Base-by-base conservation (phyloP, 2,329 filamentous ascomycete species). In the Fusarium pseudocircinatum region DNA sequence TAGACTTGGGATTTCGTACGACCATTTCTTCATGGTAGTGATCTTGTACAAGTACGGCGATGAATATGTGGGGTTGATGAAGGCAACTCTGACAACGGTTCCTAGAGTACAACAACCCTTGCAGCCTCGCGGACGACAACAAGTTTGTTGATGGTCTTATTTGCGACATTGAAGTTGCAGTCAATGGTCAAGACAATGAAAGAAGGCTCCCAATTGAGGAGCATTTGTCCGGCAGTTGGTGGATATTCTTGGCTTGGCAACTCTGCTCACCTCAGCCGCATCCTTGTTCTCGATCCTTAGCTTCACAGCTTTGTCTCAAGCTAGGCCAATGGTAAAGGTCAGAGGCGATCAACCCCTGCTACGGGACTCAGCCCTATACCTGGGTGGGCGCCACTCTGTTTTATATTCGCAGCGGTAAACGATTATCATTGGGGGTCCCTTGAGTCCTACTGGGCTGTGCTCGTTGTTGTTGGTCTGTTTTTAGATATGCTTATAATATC, bases 251-350 rank as follows among this genome's bases (percentile, higher is more conserved):
- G 37, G 63, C 42, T 50, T 36, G 32, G 49, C 49, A 36, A 20
- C 14, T 42, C 32, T 67, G 53, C 65, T 68, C 65, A 68, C 65
- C 20, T 69, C 67, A 64, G 44, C 58, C 16, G 15, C 26, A 63
- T 56, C 43, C 64, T 67, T 67, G 57, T 64, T 37, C 24, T 47
- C 30, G 28, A 58, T 37, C 22, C 36, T 59, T 47, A 37, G 59
- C 61, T 52, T 64, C n/a, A 50, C 43, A 36, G 30, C 42, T 37
- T 67, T 39, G 65, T 57, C 24, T 52, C 49, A 37, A 15, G 18
- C n/a, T 46, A 7, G 54, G 32, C 67, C 65, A 69, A 69, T 67
- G 26, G 32, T 26, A 34, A 24, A 26, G 24, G 44, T 10, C 28
- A 46, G 39, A 64, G 34, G 24, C 9, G 43, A 24, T 34, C 14